These are phyloP conservation scores for Leersia perrieri DNA, from an alignment of 176 grass and related monocot species.

Conservation along the genomic window DNA sequence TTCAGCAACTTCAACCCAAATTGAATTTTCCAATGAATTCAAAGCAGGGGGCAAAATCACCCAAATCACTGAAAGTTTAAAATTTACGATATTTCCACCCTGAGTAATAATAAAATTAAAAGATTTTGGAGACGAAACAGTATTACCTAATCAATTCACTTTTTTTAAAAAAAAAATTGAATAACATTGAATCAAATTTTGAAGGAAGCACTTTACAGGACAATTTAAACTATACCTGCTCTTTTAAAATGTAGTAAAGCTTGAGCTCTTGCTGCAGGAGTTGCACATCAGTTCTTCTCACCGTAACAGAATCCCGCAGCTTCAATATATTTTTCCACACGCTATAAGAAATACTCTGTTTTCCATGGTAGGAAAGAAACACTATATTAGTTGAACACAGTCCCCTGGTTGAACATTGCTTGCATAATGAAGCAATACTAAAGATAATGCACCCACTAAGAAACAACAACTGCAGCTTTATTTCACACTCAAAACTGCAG, in stretches of 20 bases:
- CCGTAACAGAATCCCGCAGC: conserved; percentile 39
- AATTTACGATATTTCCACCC: neutral
- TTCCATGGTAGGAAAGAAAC: conserved; percentile 11
- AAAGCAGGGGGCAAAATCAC: neutral
- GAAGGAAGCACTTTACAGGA: neutral
- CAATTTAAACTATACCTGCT: conserved; percentile 47
- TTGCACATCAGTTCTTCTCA: conserved; percentile 43
- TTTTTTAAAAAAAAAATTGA: neutral
- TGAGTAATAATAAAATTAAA: neutral
- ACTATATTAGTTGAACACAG: neutral
- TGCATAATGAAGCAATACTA: neutral
- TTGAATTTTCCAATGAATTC: neutral
- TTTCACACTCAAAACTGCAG: neutral
- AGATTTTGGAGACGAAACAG: neutral
- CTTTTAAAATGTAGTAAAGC: conserved; percentile 47
- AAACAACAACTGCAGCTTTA: neutral
- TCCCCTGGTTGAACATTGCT: neutral
- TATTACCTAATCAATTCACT: neutral
- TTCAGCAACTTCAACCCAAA: neutral
- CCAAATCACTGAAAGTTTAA: neutral
- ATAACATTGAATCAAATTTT: neutral
- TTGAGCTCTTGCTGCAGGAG: conserved; percentile 47
- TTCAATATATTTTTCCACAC: conserved; percentile 46
- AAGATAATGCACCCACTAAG: neutral
- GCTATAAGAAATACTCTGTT: conserved; percentile 47